A percentile compares a stretch with the other conserved stretches of the same genome.
phyloP scores from a whole-genome alignment of 108 stramenopile genomes.

The Mayamaea pseudoterrestris region DNA sequence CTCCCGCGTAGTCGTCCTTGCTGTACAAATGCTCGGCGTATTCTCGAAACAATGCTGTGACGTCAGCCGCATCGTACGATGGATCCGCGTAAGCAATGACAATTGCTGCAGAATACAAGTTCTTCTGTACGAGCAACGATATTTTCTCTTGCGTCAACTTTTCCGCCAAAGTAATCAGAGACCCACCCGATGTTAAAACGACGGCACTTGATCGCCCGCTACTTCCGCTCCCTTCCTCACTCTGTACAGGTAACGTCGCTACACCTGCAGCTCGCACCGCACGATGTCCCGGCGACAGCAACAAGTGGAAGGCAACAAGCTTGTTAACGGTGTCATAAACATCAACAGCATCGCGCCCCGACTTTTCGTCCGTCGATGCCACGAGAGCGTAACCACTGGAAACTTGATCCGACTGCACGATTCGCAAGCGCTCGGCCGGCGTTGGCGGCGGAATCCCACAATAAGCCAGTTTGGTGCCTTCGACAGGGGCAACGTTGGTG shows the following conservation, averaged over 20 bases:
- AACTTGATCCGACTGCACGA: neutral
- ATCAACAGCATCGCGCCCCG: slow-evolving; percentile 73
- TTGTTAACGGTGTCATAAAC: slow-evolving; percentile 77
- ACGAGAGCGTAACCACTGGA: slow-evolving; percentile 46
- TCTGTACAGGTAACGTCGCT: slow-evolving; percentile 29
- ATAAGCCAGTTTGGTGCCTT: slow-evolving; percentile 57
- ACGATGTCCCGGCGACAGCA: slow-evolving; percentile 68
- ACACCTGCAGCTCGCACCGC: slow-evolving; percentile 59
- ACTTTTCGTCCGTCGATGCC: slow-evolving; percentile 70
- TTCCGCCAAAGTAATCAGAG: slow-evolving; percentile 78
- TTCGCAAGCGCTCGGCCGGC: slow-evolving; percentile 3
- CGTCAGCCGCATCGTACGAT: slow-evolving; percentile 47
- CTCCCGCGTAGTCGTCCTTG: slow-evolving; percentile 79
- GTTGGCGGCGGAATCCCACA: slow-evolving; percentile 50
- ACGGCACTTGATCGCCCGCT: slow-evolving; percentile 64
- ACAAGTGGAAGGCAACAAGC: slow-evolving; percentile 73
- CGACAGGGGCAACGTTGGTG: slow-evolving; percentile 63
- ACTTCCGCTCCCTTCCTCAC: slow-evolving; percentile 24
- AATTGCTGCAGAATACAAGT: slow-evolving; percentile 85
- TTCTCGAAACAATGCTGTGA: slow-evolving; percentile 66
- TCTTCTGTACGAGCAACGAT: slow-evolving; percentile 70
- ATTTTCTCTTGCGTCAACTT: slow-evolving; percentile 83
- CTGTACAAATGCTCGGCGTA: slow-evolving; percentile 93
- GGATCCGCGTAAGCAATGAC: slow-evolving; percentile 82
- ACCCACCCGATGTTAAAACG: slow-evolving; percentile 70